Evolutionary conservation across 1,284 basidiomycete genomes (phyloP).

Genomic region (Athelia sp.): DNA sequence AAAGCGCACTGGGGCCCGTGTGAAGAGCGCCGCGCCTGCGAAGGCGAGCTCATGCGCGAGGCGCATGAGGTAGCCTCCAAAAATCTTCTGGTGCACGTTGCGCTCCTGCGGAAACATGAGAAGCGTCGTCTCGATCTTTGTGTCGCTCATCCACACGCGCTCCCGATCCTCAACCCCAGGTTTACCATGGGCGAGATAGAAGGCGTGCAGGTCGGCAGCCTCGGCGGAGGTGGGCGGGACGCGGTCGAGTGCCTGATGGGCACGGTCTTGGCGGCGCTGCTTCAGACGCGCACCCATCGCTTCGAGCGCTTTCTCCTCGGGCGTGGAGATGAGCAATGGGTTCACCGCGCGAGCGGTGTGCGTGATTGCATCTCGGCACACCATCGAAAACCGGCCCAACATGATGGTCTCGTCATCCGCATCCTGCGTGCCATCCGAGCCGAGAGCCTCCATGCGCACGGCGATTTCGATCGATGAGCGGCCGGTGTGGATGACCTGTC

Average conservation of each 20-base stretch:
- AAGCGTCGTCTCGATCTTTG: slow-evolving; percentile 60
- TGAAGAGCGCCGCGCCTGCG: slow-evolving; percentile 68
- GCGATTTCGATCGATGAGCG: slow-evolving; percentile 77
- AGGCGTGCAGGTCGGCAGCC: slow-evolving; percentile 61
- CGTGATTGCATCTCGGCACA: slow-evolving; percentile 69
- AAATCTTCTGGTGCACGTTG: slow-evolving; percentile 80
- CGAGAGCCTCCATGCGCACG: slow-evolving; percentile 73
- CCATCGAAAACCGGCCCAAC: slow-evolving; percentile 77
- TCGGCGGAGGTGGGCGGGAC: slow-evolving; percentile 71
- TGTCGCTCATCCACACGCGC: slow-evolving; percentile 64
- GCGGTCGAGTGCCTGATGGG: slow-evolving; percentile 56
- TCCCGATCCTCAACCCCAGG: slow-evolving; percentile 24
- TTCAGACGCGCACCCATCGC: slow-evolving; percentile 56
- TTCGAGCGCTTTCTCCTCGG: slow-evolving; percentile 61
- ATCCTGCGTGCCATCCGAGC: slow-evolving; percentile 40
- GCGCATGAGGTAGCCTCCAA: slow-evolving; percentile 66
- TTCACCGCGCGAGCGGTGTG: slow-evolving; percentile 66
- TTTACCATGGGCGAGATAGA: slow-evolving; percentile 58
- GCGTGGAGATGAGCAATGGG: slow-evolving; percentile 51
- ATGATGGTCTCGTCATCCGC: slow-evolving; percentile 45
- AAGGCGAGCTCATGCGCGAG: slow-evolving; percentile 77
- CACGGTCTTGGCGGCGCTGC: slow-evolving; percentile 37
- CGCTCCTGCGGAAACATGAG: slow-evolving; percentile 85
- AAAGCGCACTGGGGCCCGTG: slow-evolving; percentile 65
- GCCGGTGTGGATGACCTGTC: slow-evolving; percentile 78